Conservation (phyloP, 2,329 filamentous ascomycete genomes). For the Shiraia bambusicola region DNA sequence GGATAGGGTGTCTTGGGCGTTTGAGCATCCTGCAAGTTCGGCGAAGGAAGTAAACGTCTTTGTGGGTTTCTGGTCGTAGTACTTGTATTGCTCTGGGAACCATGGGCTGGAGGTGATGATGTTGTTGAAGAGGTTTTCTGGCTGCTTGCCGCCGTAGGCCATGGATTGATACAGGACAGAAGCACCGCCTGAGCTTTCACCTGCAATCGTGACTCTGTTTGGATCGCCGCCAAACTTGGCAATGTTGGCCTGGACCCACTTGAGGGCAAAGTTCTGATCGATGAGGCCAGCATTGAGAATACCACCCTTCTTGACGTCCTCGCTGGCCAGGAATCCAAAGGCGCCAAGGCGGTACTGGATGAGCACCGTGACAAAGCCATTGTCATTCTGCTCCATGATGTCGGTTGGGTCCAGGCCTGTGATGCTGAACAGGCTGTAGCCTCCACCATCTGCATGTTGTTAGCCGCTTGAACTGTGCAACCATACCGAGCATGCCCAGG, state of each 20-base stretch:
- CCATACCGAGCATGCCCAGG: too few species aligned
- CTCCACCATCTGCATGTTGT: conserved; percentile 43
- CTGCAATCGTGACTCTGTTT: conserved; percentile 60
- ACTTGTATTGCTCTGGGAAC: conserved; percentile 35
- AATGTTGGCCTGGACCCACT: conserved; percentile 65
- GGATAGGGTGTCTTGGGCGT: conserved; percentile 24
- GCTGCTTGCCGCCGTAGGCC: conserved; percentile 43
- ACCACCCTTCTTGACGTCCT: conserved; percentile 57
- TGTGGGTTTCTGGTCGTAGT: conserved; percentile 35
- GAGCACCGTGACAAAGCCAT: conserved; percentile 57
- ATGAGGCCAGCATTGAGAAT: conserved; percentile 64
- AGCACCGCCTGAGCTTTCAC: conserved; percentile 62
- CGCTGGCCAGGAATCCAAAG: conserved; percentile 63
- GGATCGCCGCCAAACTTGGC: conserved; percentile 55
- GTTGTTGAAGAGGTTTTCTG: conserved; percentile 34
- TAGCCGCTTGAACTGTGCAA: conserved; percentile 28
- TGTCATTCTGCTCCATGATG: conserved; percentile 46
- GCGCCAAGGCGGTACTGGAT: conserved; percentile 66
- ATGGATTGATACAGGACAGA: conserved; percentile 52
- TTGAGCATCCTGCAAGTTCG: conserved; percentile 30
- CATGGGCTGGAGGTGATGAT: conserved; percentile 39
- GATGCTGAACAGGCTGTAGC: conserved; percentile 39
- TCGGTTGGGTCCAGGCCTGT: conserved; percentile 34
- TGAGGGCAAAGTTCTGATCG: conserved; percentile 61
- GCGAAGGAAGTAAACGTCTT: conserved; percentile 33